These are phyloP conservation scores for Lentinula guzmanii DNA, from an alignment of 768 basidiomycete genomes.

Conservation along the genomic window DNA sequence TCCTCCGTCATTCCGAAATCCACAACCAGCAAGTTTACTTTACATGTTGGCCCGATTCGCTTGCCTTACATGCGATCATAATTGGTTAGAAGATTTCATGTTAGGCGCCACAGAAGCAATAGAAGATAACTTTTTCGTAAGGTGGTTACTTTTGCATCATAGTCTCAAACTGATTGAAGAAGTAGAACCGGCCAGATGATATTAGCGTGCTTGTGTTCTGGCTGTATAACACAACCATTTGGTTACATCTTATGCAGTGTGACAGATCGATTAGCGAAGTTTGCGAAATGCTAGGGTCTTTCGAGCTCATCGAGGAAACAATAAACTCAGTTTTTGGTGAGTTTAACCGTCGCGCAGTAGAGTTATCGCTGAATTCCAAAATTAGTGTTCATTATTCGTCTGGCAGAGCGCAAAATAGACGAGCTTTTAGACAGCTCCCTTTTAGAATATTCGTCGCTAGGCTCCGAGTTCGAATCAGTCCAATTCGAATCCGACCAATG, in stretches of 20 bases:
- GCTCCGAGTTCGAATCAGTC: conserved; percentile 72
- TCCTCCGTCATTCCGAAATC: conserved; percentile 61
- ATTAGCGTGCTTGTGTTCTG: conserved; percentile 86
- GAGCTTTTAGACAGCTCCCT: conserved; percentile 75
- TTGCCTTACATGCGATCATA: conserved; percentile 82
- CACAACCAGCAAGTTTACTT: conserved; percentile 86
- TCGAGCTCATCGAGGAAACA: conserved; percentile 85
- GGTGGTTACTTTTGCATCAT: conserved; percentile 23
- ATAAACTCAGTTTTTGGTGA: conserved; percentile 92
- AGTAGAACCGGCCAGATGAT: conserved; percentile 78
- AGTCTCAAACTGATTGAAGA: conserved; percentile 2
- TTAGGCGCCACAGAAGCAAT: conserved; percentile 89
- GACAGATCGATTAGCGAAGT: conserved; percentile 72
- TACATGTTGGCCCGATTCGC: conserved; percentile 93
- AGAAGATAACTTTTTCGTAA: conserved; percentile 87
- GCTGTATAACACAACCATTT: conserved; percentile 86
- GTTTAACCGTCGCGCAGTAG: conserved; percentile 4
- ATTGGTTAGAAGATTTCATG: conserved; percentile 90
- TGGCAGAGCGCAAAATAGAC: conserved; percentile 86
- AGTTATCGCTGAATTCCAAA: neutral
- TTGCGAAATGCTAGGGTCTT: conserved; percentile 80
- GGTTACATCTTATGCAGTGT: conserved; percentile 88
- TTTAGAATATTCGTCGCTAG: conserved; percentile 76
- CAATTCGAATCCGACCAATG: conserved; percentile 92
- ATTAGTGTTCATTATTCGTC: conserved; percentile 90